Evolutionary conservation across 257 asterid genomes (phyloP).

Genomic region (Orobanche coerulescens): DNA sequence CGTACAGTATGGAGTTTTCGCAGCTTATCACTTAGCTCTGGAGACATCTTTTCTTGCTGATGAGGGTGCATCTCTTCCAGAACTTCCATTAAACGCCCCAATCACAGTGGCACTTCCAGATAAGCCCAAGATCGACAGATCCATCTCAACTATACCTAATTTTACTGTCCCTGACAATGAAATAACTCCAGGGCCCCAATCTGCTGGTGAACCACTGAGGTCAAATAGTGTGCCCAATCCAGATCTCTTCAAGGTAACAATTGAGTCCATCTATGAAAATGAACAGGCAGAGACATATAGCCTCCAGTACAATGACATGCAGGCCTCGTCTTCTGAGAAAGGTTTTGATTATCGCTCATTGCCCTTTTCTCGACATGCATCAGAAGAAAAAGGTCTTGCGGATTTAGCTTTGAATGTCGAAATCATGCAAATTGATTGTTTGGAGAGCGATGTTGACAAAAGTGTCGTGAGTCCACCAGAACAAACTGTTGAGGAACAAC

Average conservation of each 20-base stretch:
- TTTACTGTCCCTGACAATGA: constrained; percentile 47
- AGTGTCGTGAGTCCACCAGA: constrained; percentile 28
- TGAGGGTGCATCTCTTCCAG: constrained; percentile 90
- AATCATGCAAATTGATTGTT: constrained; percentile 26
- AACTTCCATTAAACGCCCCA: constrained; percentile 52
- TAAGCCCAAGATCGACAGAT: constrained; percentile 57
- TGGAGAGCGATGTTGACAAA: constrained; percentile 26
- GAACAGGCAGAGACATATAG: constrained; percentile 26
- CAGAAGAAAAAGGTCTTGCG: constrained; percentile 25
- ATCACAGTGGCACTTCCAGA: constrained; percentile 70
- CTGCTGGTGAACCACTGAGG: constrained; percentile 46
- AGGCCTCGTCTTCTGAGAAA: constrained; percentile 30
- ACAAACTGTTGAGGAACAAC: constrained; percentile 32
- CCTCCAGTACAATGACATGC: constrained; percentile 27
- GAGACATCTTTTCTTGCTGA: constrained; percentile 95
- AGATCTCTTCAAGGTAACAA: constrained; percentile 29
- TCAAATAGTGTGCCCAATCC: constrained; percentile 48
- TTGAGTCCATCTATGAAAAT: constrained; percentile 23
- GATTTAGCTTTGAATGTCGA: constrained; percentile 24
- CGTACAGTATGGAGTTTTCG: constrained; percentile 78
- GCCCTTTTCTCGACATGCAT: constrained; percentile 27
- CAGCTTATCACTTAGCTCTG: constrained; percentile 80
- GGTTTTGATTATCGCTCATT: constrained; percentile 25
- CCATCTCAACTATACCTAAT: constrained; percentile 69
- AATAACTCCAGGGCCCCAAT: constrained; percentile 40